Base-by-base conservation (phyloP, 2,329 filamentous ascomycete species). In the Alternaria sp. region DNA sequence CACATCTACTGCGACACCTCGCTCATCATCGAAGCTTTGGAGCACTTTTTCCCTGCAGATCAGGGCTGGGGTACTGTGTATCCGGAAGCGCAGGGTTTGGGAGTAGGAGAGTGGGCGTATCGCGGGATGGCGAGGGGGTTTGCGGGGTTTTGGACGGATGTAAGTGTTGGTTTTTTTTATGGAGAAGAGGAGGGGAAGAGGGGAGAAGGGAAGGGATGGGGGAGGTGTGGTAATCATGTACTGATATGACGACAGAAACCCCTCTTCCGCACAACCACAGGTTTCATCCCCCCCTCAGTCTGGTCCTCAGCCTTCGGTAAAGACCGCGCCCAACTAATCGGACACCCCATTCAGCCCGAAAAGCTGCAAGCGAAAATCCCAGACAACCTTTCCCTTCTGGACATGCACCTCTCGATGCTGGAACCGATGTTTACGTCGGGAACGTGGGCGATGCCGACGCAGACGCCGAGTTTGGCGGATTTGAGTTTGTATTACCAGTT, bases 121-220 rank as follows among this genome's bases (percentile, higher is more conserved):
- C 54, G 74, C 7, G 71, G 73, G 0, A 59, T 82, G 3, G 80
- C 77, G 5, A 67, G 81, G n/a, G 79, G 79, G 0, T 81, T 82
- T 36, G 77, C 80, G 3, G 75, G 69, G n/a, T 81, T 81, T 64
- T 82, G 80, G 80, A 78, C 74, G 3, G 81, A 83, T 61, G 69
- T 74, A 57, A 54, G 32, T 15, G 13, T 8, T 28, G 69, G 49
- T n/a, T n/a, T 32, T n/a, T n/a, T n/a, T n/a, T n/a, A n/a, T n/a
- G n/a, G n/a, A n/a, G n/a, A n/a, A n/a, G n/a, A n/a, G n/a, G n/a
- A n/a, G n/a, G n/a, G n/a, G n/a, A n/a, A n/a, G n/a, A n/a, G n/a
- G n/a, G n/a, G n/a, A n/a, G n/a, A n/a, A n/a, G n/a, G n/a, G n/a
- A n/a, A n/a, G n/a, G n/a, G n/a, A n/a, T n/a, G n/a, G n/a, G n/a